Conservation (phyloP, 495 filamentous ascomycete species). For the Lasiosphaeria miniovina region DNA sequence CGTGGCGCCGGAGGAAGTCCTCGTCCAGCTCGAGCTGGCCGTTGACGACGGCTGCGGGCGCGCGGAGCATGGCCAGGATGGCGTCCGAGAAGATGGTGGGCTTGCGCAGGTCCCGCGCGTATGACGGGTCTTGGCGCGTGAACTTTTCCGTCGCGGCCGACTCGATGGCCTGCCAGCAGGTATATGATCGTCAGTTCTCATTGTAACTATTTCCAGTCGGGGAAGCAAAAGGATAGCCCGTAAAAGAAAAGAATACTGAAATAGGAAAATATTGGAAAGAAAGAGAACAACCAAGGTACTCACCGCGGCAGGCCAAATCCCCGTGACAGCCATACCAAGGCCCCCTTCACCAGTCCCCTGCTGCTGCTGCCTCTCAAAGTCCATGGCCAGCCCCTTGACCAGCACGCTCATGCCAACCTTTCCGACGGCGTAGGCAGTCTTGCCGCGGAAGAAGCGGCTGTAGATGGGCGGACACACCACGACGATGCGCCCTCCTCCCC, state of each 20-base stretch:
- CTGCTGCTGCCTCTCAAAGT: conserved; percentile 59
- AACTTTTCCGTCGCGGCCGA: conserved; percentile 65
- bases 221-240: too few relatives aligned
- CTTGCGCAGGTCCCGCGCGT: conserved; percentile 58
- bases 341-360: background rate
- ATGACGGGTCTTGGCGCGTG: conserved; percentile 36
- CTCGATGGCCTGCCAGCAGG: conserved; percentile 55
- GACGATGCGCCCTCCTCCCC: conserved; percentile 56
- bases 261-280: too few relatives aligned
- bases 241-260: too few relatives aligned
- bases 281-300: conserved; percentile 24
- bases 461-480: conserved; percentile 87
- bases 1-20: conserved; percentile 68
- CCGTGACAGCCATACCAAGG: conserved; percentile 67
- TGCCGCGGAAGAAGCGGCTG: conserved; percentile 77
- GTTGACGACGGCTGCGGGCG: conserved; percentile 61
- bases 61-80: conserved; percentile 67
- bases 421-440: conserved; percentile 84
- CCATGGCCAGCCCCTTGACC: conserved; percentile 79
- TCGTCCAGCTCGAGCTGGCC: conserved; percentile 75
- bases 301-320: conserved; percentile 78
- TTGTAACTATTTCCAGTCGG: too few relatives aligned
- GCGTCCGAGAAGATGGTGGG: conserved; percentile 78
- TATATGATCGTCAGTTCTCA: too few relatives aligned
- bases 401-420: conserved; percentile 84